phyloP scores from a whole-genome alignment of 306 rosid genomes.

The Cicer cuneatum region DNA sequence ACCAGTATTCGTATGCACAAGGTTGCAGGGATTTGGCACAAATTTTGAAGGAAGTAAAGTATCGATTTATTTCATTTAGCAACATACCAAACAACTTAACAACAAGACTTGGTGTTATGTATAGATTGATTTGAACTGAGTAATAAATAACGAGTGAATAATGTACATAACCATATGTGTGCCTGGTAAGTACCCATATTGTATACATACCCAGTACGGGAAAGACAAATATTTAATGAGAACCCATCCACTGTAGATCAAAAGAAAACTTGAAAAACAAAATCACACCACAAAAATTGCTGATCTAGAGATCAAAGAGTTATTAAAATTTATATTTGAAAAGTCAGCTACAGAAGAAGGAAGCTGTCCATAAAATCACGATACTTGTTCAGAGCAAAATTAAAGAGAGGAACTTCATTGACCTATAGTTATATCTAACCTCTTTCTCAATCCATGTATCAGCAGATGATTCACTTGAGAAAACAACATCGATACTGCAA shows the following conservation, averaged over 20 bases:
- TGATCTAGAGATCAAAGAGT: neutral
- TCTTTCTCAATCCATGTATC: conserved; percentile 97
- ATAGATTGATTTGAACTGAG: neutral
- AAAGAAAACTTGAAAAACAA: conserved; percentile 21
- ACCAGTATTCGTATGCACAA: neutral
- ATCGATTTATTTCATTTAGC: neutral
- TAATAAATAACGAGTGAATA: conserved; percentile 1
- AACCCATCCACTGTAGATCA: neutral
- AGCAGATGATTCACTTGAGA: conserved; percentile 78
- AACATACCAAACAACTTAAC: conserved; percentile 2
- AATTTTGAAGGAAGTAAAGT: neutral
- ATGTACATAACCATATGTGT: neutral
- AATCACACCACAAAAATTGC: neutral
- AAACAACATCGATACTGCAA: conserved; percentile 83
- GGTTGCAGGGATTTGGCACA: neutral
- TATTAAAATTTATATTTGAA: conserved; percentile 4
- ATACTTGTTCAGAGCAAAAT: conserved; percentile 3
- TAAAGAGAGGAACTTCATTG: conserved; percentile 34
- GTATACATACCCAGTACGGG: neutral
- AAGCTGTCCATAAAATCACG: conserved; percentile 12
- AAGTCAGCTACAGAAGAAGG: conserved; percentile 10
- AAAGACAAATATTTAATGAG: neutral
- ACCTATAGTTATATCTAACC: conserved; percentile 58
- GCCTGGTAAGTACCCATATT: neutral
- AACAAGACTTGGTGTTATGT: conserved; percentile 1